Evolutionary conservation across 352 stramenopile genomes (phyloP).

Genomic region (Phytophthora meadii): DNA sequence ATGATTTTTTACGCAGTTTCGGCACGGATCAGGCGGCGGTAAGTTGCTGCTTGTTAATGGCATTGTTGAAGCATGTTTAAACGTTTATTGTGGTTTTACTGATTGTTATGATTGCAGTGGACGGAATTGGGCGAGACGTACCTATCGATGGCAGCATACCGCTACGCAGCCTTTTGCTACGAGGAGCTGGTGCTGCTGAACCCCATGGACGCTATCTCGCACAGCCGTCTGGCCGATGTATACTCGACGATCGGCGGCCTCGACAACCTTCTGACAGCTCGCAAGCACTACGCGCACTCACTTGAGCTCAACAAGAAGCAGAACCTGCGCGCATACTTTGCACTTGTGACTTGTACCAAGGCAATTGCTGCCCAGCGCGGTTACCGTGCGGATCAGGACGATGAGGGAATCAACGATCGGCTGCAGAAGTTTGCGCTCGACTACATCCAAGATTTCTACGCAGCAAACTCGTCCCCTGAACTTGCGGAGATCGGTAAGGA

Average conservation of each 20-base stretch:
- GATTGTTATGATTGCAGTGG: constrained; percentile 42
- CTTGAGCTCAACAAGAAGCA: constrained; percentile 71
- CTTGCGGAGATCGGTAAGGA: constrained; percentile 52
- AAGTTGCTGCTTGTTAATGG: constrained; percentile 12
- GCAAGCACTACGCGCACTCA: constrained; percentile 78
- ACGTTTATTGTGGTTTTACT: constrained; percentile 14
- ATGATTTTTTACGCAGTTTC: constrained; percentile 66
- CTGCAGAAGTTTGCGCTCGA: constrained; percentile 59
- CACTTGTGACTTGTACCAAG: constrained; percentile 63
- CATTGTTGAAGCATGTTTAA: constrained; percentile 4
- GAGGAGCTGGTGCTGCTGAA: constrained; percentile 79
- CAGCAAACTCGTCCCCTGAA: constrained; percentile 41
- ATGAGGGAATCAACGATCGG: constrained; percentile 64
- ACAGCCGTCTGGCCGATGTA: constrained; percentile 69
- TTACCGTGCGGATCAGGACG: constrained; percentile 56
- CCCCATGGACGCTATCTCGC: constrained; percentile 68
- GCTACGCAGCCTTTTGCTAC: constrained; percentile 75
- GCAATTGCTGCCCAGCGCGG: constrained; percentile 51
- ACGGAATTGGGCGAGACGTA: constrained; percentile 69
- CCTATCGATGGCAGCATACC: constrained; percentile 55
- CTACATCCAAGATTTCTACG: constrained; percentile 51
- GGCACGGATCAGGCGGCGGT: constrained; percentile 63
- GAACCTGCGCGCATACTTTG: constrained; percentile 62
- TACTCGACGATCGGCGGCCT: constrained; percentile 71
- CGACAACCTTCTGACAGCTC: constrained; percentile 62